Conservation (phyloP, 768 basidiomycete genomes). For the Crepidotus variabilis region DNA sequence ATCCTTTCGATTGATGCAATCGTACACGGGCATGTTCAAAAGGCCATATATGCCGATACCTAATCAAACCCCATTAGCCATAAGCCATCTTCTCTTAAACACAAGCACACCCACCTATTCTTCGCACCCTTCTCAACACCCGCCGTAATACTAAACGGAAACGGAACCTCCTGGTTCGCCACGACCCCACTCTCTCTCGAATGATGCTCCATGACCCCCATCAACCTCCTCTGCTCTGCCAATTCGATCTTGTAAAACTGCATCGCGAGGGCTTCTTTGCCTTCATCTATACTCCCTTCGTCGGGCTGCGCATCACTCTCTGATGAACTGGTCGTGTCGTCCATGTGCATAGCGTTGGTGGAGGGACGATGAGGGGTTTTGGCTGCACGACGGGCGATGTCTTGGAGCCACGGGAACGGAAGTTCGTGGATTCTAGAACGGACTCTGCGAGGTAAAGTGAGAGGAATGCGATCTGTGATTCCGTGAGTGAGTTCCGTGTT, state of each 20-base stretch:
- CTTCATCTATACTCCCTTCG: slow-evolving; percentile 51
- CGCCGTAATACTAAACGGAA: slow-evolving; percentile 92
- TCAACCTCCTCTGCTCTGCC: slow-evolving; percentile 83
- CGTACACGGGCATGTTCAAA: slow-evolving; percentile 93
- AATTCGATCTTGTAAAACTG: slow-evolving; percentile 94
- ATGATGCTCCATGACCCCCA: slow-evolving; percentile 91
- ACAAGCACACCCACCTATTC: slow-evolving; percentile 59
- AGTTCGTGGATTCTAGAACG: slow-evolving; percentile 64
- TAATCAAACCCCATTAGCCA: slow-evolving; percentile 23
- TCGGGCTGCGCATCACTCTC: slow-evolving; percentile 29
- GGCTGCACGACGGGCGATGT: slow-evolving; percentile 58
- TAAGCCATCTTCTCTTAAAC: neutral
- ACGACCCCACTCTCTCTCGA: slow-evolving; percentile 48
- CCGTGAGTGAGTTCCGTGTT: slow-evolving; percentile 76
- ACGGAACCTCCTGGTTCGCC: slow-evolving; percentile 26
- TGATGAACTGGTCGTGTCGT: slow-evolving; percentile 22
- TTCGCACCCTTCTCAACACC: slow-evolving; percentile 93
- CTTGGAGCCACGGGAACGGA: slow-evolving; percentile 75
- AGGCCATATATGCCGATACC: slow-evolving; percentile 97
- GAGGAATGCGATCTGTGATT: slow-evolving; percentile 78
- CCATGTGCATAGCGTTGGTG: slow-evolving; percentile 13
- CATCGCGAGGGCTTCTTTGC: slow-evolving; percentile 77
- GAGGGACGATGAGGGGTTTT: slow-evolving; percentile 15
- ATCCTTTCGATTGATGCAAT: slow-evolving; percentile 35
- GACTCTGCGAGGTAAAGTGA: slow-evolving; percentile 49